Percentiles rank a stretch among this genome's conserved stretches.
phyloP scores from a whole-genome alignment of 1,284 basidiomycete species.

The Sanguinoderma infundibulare region DNA sequence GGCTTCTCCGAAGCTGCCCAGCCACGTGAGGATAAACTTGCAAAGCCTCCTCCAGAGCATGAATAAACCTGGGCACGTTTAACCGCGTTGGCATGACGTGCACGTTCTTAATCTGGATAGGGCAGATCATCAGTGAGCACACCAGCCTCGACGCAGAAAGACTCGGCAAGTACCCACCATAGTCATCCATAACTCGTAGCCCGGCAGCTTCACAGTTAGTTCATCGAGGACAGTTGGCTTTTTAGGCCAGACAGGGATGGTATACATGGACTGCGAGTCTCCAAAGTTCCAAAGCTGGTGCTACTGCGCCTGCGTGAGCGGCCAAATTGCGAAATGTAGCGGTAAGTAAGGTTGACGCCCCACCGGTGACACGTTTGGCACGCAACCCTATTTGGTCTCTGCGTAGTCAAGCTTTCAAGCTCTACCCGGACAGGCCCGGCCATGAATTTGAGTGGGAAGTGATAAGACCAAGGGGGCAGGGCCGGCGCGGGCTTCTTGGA shows the following conservation, averaged over 20 bases:
- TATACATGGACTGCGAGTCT: background rate
- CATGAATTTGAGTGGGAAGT: too few relatives aligned
- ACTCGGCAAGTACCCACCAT: conserved; percentile 13
- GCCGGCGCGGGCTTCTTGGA: too few relatives aligned
- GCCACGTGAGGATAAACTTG: conserved; percentile 34
- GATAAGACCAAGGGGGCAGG: too few relatives aligned
- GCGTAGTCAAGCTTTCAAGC: background rate
- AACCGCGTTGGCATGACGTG: conserved; percentile 33
- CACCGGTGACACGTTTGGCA: too few relatives aligned
- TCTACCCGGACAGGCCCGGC: too few relatives aligned
- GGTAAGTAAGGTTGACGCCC: too few relatives aligned
- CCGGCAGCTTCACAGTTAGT: conserved; percentile 14
- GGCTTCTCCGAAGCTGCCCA: conserved; percentile 27
- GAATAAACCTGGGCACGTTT: conserved; percentile 26
- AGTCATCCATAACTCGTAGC: conserved; percentile 27
- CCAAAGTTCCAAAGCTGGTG: background rate
- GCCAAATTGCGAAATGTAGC: too few relatives aligned
- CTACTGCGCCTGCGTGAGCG: background rate
- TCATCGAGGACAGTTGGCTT: conserved; percentile 1
- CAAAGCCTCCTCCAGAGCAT: conserved; percentile 31
- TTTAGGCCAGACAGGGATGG: background rate
- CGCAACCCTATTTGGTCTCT: background rate
- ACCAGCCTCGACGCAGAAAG: background rate
- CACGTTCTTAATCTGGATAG: conserved; percentile 38
- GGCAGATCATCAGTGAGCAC: background rate